phyloP scores from a whole-genome alignment of 768 basidiomycete genomes.

The Tulasnella sp. region DNA sequence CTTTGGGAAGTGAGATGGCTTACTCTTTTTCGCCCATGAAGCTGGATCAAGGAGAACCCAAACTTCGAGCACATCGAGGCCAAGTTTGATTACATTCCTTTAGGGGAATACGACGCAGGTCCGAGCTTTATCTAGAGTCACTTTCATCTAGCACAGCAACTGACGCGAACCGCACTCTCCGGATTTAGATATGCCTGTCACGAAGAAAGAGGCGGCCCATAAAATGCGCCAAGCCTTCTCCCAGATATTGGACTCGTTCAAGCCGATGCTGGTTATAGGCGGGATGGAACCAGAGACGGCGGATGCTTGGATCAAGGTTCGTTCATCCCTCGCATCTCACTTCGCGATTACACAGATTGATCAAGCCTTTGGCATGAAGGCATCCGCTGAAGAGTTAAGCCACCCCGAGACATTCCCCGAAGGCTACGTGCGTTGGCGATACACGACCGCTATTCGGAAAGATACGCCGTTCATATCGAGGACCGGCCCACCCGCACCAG shows the following conservation, averaged over 20 bases:
- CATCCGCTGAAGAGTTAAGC: neutral
- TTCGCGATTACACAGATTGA: neutral
- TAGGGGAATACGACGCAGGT: neutral
- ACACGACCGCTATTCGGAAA: neutral
- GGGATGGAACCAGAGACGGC: neutral
- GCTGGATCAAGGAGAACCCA: constrained; percentile 6
- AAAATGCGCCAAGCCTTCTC: neutral
- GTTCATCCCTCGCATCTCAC: neutral
- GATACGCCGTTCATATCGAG: neutral
- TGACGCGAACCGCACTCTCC: neutral
- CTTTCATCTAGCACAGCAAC: neutral
- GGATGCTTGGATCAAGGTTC: neutral
- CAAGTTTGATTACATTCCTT: neutral
- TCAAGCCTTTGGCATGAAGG: neutral
- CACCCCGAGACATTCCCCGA: neutral
- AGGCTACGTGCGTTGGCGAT: neutral
- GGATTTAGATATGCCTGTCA: neutral
- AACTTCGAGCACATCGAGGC: neutral
- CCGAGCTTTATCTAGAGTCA: neutral
- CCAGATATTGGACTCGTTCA: neutral
- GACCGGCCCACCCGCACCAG: neutral
- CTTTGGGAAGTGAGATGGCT: too few species aligned
- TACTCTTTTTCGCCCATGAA: neutral
- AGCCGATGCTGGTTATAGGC: neutral
- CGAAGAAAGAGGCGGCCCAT: neutral